Conservation (phyloP, 768 basidiomycete species). For the Tubosaeta sp. region DNA sequence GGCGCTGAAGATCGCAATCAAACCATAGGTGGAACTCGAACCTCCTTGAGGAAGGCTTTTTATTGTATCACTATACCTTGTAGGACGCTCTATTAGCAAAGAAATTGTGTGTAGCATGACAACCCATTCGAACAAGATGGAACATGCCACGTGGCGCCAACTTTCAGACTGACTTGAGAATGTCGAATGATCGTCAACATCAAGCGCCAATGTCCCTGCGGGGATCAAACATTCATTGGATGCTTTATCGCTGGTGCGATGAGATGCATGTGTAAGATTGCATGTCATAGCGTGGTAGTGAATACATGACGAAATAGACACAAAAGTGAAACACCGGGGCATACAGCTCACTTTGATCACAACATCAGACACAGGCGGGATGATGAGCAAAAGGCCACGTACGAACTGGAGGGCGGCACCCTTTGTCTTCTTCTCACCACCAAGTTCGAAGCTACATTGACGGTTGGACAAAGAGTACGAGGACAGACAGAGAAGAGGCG, state of each 20-base stretch:
- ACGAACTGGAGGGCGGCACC: conserved; percentile 94
- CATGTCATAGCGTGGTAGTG: conserved; percentile 25
- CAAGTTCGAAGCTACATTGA: conserved; percentile 84
- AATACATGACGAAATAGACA: conserved; percentile 23
- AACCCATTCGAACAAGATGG: not conserved
- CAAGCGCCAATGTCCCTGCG: no score
- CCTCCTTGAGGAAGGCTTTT: not conserved
- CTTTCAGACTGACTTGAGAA: not conserved
- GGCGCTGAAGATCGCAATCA: conserved; percentile 59
- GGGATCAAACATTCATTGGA: no score
- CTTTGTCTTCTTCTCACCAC: conserved; percentile 99
- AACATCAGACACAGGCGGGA: conserved; percentile 1
- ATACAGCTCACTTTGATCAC: conserved; percentile 18
- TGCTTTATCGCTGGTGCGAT: not conserved
- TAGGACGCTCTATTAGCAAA: not conserved
- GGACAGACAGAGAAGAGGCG: conserved; percentile 30
- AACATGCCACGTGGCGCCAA: not conserved
- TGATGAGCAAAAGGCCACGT: conserved; percentile 33
- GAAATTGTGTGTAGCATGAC: not conserved
- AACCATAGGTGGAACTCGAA: conserved; percentile 35
- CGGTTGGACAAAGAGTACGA: not conserved
- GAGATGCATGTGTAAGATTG: conserved; percentile 21
- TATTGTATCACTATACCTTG: conserved; percentile 23
- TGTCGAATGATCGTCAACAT: no score
- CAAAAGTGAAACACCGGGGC: conserved; percentile 9